A percentile compares a stretch with the other conserved stretches of the same genome.
These are phyloP conservation scores for Prinsepia uniflora DNA, from an alignment of 306 rosid genomes.

Conservation along the genomic window DNA sequence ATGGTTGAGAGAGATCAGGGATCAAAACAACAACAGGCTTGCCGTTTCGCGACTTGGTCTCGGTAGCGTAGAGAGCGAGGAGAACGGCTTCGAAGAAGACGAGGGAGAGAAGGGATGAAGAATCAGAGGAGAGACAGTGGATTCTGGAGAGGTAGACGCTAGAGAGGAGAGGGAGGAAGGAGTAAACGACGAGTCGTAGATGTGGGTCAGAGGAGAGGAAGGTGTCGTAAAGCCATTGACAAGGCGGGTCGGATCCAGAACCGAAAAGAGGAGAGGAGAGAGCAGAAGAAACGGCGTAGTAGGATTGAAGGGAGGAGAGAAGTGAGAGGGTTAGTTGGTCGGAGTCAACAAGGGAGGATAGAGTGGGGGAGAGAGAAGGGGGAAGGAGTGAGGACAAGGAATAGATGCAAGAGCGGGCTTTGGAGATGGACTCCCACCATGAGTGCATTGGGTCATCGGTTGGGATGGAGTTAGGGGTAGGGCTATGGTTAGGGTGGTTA, in stretches of 20 bases:
- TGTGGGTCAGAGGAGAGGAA: slow-evolving; percentile 83
- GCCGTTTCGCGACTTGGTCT: slow-evolving; percentile 71
- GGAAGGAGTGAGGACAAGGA: slow-evolving; percentile 58
- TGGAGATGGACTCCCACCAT: slow-evolving; percentile 95
- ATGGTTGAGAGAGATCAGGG: slow-evolving; percentile 88
- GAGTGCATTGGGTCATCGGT: slow-evolving; percentile 79
- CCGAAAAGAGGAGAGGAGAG: slow-evolving; percentile 54
- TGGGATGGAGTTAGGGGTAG: slow-evolving; percentile 13
- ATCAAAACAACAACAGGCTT: slow-evolving; percentile 69
- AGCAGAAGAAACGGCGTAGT: slow-evolving; percentile 47
- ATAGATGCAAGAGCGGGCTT: slow-evolving; percentile 86
- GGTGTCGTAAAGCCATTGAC: slow-evolving; percentile 97
- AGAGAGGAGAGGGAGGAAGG: slow-evolving; percentile 82
- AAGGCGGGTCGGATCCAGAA: slow-evolving; percentile 80
- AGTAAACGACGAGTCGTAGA: slow-evolving; percentile 79
- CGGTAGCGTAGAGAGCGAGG: slow-evolving; percentile 76
- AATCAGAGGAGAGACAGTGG: slow-evolving; percentile 52
- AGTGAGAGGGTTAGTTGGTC: slow-evolving; percentile 98
- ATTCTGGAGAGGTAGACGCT: slow-evolving; percentile 77
- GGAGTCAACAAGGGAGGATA: slow-evolving; percentile 80
- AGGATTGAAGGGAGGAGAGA: slow-evolving; percentile 65
- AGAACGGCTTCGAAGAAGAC: slow-evolving; percentile 95
- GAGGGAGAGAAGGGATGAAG: slow-evolving; percentile 56
- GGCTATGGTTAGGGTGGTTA: slow-evolving; percentile 11
- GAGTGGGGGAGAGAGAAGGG: slow-evolving; percentile 25